Evolutionary conservation across 2,329 filamentous ascomycete genomes (phyloP).

Genomic region (Microcera coccophila): DNA sequence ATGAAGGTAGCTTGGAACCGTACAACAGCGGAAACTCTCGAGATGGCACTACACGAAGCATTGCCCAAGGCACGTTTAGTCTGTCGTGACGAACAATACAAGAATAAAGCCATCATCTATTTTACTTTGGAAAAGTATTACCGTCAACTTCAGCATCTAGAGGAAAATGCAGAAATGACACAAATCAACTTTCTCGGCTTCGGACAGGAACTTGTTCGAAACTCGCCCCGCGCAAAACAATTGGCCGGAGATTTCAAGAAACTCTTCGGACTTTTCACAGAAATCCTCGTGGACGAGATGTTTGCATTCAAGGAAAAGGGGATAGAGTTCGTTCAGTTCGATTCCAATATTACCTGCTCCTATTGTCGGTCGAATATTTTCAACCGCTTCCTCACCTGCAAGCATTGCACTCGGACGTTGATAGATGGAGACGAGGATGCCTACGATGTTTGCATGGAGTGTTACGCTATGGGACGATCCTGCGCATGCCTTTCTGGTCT

Average conservation of each 20-base stretch:
- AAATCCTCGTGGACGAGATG: conserved; percentile 79
- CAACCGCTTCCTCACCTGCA: conserved; percentile 92
- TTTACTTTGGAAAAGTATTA: conserved; percentile 80
- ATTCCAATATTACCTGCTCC: conserved; percentile 89
- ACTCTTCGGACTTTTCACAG: conserved; percentile 73
- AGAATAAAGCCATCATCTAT: conserved; percentile 94
- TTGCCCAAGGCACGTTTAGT: conserved; percentile 85
- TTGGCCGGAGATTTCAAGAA: conserved; percentile 79
- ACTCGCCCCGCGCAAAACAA: conserved; percentile 54
- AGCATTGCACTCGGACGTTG: conserved; percentile 68
- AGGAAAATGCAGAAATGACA: conserved; percentile 45
- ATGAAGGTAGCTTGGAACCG: conserved; percentile 99
- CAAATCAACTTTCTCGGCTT: conserved; percentile 47
- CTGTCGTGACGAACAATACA: conserved; percentile 96
- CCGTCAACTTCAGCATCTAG: conserved; percentile 53
- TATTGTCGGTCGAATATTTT: conserved; percentile 97
- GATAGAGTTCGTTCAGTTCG: conserved; percentile 74
- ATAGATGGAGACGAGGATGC: conserved; percentile 70
- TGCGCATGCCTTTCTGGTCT: conserved; percentile 83
- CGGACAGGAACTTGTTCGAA: conserved; percentile 42
- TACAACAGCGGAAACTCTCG: conserved; percentile 85
- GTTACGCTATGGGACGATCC: conserved; percentile 94
- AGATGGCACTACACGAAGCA: conserved; percentile 80
- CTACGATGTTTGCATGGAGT: conserved; percentile 97
- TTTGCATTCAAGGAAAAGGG: conserved; percentile 70